Conservation (phyloP, 441 rosid species). For the Biscutella laevigata region DNA sequence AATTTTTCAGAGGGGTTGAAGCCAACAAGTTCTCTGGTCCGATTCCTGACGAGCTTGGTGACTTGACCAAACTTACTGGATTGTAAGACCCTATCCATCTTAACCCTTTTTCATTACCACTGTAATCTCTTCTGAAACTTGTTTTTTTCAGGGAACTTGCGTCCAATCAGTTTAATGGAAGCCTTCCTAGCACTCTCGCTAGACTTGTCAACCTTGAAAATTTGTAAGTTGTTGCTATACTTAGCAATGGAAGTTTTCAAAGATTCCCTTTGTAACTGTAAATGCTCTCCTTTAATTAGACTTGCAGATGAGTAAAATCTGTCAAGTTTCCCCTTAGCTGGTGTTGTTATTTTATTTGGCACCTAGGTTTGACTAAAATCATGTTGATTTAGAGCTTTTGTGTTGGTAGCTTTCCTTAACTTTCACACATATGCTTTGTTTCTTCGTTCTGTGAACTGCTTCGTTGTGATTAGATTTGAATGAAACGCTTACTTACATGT, state of each 20-base stretch:
- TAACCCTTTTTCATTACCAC: not conserved
- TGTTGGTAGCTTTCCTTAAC: too few relatives aligned
- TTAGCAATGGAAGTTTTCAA: not conserved
- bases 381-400: not conserved
- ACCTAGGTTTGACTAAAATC: too few relatives aligned
- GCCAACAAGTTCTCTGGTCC: conserved; percentile 14
- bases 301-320: not conserved
- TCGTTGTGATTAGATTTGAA: not conserved
- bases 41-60: conserved; percentile 19
- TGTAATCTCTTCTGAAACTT: not conserved
- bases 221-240: conserved; percentile 11
- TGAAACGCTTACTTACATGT: not conserved
- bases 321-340: too few relatives aligned
- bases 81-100: conserved; percentile 3
- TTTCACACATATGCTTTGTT: not conserved
- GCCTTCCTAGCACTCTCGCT: conserved; percentile 10
- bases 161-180: conserved; percentile 21
- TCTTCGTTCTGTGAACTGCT: not conserved
- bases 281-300: not conserved
- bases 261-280: not conserved
- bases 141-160: conserved; percentile 2
- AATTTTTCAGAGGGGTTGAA: conserved; percentile 5
- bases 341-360: too few relatives aligned
- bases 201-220: conserved; percentile 4
- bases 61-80: not conserved